Evolutionary conservation across 2,329 filamentous ascomycete species (phyloP).

Genomic region (Claviceps cyperi): DNA sequence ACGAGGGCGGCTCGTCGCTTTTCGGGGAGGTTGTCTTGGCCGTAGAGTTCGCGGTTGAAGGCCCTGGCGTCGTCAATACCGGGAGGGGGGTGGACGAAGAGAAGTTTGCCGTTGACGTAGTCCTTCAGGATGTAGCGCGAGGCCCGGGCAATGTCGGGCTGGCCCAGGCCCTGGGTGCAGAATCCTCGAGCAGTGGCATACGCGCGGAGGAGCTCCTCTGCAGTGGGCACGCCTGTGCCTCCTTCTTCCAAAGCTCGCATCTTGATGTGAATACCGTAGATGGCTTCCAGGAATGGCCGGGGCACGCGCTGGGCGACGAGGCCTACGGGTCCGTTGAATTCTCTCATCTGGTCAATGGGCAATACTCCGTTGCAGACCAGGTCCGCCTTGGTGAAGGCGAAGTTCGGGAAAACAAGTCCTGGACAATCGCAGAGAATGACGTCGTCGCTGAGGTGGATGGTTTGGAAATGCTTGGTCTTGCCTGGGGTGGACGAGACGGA

Average conservation of each 20-base stretch:
- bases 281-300: conserved; percentile 72
- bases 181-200: conserved; percentile 87
- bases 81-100: conserved; percentile 83
- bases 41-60: conserved; percentile 87
- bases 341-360: conserved; percentile 89
- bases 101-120: conserved; percentile 89
- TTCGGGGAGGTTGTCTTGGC: conserved; percentile 64
- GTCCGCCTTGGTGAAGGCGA: conserved; percentile 90
- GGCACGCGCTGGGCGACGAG: conserved; percentile 79
- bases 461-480: conserved; percentile 99
- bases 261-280: conserved; percentile 84
- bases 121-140: conserved; percentile 87
- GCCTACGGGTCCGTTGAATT: conserved; percentile 75
- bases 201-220: conserved; percentile 68
- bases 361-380: conserved; percentile 89
- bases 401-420: conserved; percentile 96
- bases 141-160: conserved; percentile 86
- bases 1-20: conserved; percentile 58
- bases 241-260: conserved; percentile 78
- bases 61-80: conserved; percentile 51
- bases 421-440: conserved; percentile 95
- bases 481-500: conserved; percentile 94
- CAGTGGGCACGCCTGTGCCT: conserved; percentile 73
- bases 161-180: conserved; percentile 73
- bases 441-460: conserved; percentile 78